Conservation (phyloP, 495 filamentous ascomycete genomes). For the Talaromyces wortmannii region DNA sequence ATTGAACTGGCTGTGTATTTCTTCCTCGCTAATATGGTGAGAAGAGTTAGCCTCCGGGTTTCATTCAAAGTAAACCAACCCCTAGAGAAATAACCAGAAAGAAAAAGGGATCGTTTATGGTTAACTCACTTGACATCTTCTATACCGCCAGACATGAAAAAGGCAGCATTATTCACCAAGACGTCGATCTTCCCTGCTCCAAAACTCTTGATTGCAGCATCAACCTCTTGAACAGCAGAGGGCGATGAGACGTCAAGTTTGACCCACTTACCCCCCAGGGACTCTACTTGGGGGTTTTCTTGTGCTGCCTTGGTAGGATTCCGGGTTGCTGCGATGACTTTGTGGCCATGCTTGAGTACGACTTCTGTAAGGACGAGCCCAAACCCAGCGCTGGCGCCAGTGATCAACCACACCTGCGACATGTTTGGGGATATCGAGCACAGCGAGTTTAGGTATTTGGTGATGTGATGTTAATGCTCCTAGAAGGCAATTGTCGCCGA, state of each 20-base stretch:
- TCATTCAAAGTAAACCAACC: neutral
- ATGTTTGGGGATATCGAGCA: neutral
- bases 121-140: constrained; percentile 17
- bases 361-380: constrained; percentile 36
- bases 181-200: constrained; percentile 16
- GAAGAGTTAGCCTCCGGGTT: neutral
- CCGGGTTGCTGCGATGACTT: constrained; percentile 49
- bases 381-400: constrained; percentile 46
- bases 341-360: constrained; percentile 40
- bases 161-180: constrained; percentile 25
- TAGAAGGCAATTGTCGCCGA: too few relatives aligned
- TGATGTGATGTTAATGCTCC: too few relatives aligned
- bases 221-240: constrained; percentile 8
- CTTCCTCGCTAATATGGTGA: constrained; percentile 9
- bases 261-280: constrained; percentile 13
- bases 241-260: constrained; percentile 33
- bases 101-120: too few relatives aligned
- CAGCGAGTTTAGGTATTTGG: too few relatives aligned
- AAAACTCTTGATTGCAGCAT: neutral
- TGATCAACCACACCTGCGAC: constrained; percentile 39
- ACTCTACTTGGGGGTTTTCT: constrained; percentile 13
- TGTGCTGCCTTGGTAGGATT: constrained; percentile 25
- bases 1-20: constrained; percentile 13
- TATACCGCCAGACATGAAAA: constrained; percentile 13
- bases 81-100: neutral